These are phyloP conservation scores for Fusarium nodosum DNA, from an alignment of 2,329 filamentous ascomycete genomes.

Conservation along the genomic window DNA sequence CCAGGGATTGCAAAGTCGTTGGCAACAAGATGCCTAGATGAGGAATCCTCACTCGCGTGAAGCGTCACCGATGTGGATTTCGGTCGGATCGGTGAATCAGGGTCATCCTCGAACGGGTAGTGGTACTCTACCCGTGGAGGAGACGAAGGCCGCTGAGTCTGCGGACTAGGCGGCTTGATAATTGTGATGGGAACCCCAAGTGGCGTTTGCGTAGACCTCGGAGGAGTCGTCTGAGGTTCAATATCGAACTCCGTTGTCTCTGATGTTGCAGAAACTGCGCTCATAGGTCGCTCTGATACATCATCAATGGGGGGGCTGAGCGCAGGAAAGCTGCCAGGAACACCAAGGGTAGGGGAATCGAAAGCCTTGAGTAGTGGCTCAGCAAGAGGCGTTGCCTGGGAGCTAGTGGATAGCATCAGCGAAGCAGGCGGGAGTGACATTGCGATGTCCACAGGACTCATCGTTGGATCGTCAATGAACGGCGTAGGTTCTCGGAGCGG, in stretches of 20 bases:
- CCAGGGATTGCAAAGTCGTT: conserved; percentile 46
- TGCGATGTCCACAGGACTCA: conserved; percentile 44
- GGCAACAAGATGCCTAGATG: conserved; percentile 7
- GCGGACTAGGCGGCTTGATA: conserved; percentile 51
- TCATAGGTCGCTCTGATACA: conserved; percentile 65
- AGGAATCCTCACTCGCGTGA: conserved; percentile 45
- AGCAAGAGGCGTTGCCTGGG: conserved; percentile 25
- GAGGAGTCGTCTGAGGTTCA: conserved; percentile 74
- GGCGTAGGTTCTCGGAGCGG: conserved; percentile 33
- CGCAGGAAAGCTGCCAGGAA: conserved; percentile 73
- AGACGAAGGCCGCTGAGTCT: conserved; percentile 36
- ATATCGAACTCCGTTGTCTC: conserved; percentile 78
- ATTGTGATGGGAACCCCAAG: conserved; percentile 47
- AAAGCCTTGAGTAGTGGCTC: conserved; percentile 43
- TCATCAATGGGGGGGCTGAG: conserved; percentile 56
- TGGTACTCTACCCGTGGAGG: conserved; percentile 61
- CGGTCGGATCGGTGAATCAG: conserved; percentile 44
- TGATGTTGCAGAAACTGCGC: conserved; percentile 71
- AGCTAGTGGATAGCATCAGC: conserved; percentile 34
- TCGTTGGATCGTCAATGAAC: conserved; percentile 38
- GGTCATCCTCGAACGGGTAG: conserved; percentile 65
- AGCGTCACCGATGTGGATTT: conserved; percentile 12
- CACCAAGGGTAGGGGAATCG: conserved; percentile 76
- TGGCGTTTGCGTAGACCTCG: conserved; percentile 54
- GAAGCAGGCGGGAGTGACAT: conserved; percentile 44